phyloP scores from a whole-genome alignment of 306 rosid genomes.

The Hippophae rhamnoides region DNA sequence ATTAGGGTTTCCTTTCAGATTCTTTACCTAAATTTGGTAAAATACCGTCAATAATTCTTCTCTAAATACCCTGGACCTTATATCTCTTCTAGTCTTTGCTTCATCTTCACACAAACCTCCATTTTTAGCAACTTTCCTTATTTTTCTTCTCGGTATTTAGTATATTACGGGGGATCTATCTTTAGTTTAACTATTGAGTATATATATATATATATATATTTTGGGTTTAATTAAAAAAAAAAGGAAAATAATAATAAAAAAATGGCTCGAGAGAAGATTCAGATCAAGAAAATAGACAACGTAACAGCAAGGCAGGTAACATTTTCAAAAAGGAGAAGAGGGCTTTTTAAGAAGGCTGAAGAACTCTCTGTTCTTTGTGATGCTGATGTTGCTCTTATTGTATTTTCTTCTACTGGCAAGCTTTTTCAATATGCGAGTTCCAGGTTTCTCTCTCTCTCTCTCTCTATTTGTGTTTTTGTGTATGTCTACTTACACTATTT shows the following conservation, averaged over 20 bases:
- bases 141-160: conserved; percentile 18
- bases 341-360: conserved; percentile 79
- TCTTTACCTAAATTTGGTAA: conserved; percentile 41
- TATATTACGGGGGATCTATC: conserved; percentile 2
- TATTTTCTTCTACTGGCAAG: conserved; percentile 80
- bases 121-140: conserved; percentile 18
- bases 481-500: background rate
- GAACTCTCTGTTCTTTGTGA: conserved; percentile 94
- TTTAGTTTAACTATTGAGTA: conserved; percentile 21
- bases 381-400: conserved; percentile 77
- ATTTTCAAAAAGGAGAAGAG: conserved; percentile 81
- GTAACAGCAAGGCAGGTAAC: conserved; percentile 90
- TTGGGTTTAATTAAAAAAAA: conserved; percentile 6
- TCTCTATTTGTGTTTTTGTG: background rate
- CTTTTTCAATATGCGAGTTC: conserved; percentile 72
- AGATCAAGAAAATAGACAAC: conserved; percentile 94
- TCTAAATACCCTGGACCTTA: background rate
- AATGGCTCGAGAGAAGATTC: conserved; percentile 92
- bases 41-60: conserved; percentile 19
- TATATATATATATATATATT: too few relatives aligned
- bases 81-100: conserved; percentile 21
- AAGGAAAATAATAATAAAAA: conserved; percentile 3
- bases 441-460: conserved; percentile 35
- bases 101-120: conserved; percentile 16
- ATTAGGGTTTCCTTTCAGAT: conserved; percentile 20